Percentiles rank a stretch among this genome's conserved stretches.
These are phyloP conservation scores for Cucurbita moschata DNA, from an alignment of 306 rosid species.

Conservation along the genomic window DNA sequence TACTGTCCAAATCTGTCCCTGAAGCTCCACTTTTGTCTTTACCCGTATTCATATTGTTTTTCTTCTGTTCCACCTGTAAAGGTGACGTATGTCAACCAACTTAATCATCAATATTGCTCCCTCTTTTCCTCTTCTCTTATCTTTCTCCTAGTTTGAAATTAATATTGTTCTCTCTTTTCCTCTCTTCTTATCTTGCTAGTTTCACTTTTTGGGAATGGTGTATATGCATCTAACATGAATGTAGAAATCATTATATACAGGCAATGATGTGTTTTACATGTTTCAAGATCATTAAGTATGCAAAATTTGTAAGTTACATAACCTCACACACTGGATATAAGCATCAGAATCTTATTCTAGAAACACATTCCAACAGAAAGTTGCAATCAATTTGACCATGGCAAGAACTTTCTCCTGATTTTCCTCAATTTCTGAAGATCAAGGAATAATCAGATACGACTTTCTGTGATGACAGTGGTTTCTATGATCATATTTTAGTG, in stretches of 20 bases:
- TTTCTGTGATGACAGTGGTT: neutral
- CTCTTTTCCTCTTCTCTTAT: neutral
- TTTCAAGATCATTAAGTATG: neutral
- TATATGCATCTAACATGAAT: neutral
- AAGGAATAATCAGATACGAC: neutral
- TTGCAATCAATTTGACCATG: constrained; percentile 2
- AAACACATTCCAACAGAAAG: neutral
- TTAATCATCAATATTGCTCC: neutral
- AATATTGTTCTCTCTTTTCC: neutral
- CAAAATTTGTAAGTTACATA: neutral
- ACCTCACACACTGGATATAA: neutral
- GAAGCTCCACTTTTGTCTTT: constrained; percentile 47
- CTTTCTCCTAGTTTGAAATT: neutral
- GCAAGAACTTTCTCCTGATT: neutral
- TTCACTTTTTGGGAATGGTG: neutral
- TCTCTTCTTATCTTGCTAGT: neutral
- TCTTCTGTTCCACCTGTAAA: constrained; percentile 55
- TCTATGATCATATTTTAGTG: neutral
- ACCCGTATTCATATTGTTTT: constrained; percentile 34
- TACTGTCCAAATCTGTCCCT: constrained; percentile 47
- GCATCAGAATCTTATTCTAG: neutral
- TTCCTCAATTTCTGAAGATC: neutral
- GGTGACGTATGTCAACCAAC: neutral
- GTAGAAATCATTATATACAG: neutral
- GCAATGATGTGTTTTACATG: neutral